Evolutionary conservation across 2,329 filamentous ascomycete species (phyloP).

Genomic region (Ophiocordyceps australis): DNA sequence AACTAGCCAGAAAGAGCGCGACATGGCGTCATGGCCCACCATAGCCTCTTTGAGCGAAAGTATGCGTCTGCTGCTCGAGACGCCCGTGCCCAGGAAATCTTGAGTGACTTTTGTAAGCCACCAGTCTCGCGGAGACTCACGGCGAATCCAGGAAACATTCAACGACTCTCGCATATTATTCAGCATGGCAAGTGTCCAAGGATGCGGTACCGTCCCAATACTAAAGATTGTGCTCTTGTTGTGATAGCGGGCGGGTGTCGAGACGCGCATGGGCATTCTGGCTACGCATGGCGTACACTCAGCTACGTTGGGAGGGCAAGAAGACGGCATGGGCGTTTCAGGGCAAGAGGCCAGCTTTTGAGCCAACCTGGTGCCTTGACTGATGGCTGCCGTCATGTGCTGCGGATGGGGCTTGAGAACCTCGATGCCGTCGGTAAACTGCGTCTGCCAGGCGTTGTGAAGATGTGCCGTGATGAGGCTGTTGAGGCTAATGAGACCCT

Average conservation of each 20-base stretch:
- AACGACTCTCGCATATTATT: slow-evolving; percentile 41
- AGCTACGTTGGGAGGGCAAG: slow-evolving; percentile 67
- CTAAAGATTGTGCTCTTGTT: slow-evolving; percentile 61
- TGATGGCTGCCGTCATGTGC: slow-evolving; percentile 55
- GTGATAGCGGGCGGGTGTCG: slow-evolving; percentile 46
- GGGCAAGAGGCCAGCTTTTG: slow-evolving; percentile 60
- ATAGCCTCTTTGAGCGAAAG: slow-evolving; percentile 67
- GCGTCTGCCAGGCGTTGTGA: slow-evolving; percentile 68
- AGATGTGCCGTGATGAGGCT: slow-evolving; percentile 70
- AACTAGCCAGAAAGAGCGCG: slow-evolving; percentile 63
- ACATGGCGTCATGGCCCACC: slow-evolving; percentile 44
- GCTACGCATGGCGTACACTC: slow-evolving; percentile 56
- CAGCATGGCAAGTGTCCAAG: slow-evolving; percentile 63
- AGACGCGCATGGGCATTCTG: slow-evolving; percentile 44
- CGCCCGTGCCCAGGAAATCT: slow-evolving; percentile 43
- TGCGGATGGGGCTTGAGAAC: slow-evolving; percentile 65
- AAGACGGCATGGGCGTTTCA: slow-evolving; percentile 49
- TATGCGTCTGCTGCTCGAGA: slow-evolving; percentile 44
- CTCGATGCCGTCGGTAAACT: slow-evolving; percentile 58
- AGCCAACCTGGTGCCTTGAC: slow-evolving; percentile 54
- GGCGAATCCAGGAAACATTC: slow-evolving; percentile 46
- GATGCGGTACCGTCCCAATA: slow-evolving; percentile 78
- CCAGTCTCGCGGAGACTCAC: slow-evolving; percentile 52
- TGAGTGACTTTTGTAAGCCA: slow-evolving; percentile 63
- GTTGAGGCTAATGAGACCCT: slow-evolving; percentile 48